Base-by-base conservation (phyloP, 306 rosid genomes). In the Pterocarpus santalinus region DNA sequence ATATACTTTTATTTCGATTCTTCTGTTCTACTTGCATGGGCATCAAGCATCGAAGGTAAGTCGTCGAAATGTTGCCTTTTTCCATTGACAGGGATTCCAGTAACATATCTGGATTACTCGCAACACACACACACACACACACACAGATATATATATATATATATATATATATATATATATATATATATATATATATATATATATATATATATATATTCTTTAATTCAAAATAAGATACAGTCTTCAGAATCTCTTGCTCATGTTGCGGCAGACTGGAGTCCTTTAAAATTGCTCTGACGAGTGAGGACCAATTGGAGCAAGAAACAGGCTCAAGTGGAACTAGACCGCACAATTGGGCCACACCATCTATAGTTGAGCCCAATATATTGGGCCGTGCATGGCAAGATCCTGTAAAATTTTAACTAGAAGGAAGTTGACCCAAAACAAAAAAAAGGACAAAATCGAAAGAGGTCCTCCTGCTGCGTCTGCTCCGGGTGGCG, bases 331-430 rank as follows among this genome's bases (percentile, higher is more conserved):
- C 6, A 78, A 30, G 1, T 0, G 2, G 35, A 68, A 15, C 64
- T 7, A 51, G 3, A 51, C 22, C 2, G 5, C 13, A 1, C 8
- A 49, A 30, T 74, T 60, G 81, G 77, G 84, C 78, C 49, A 34
- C 32, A 32, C 7, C 9, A 8, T 36, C 12, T 0, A 7, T 41
- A 13, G 10, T 8, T 1, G 14, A 66, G 60, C 8, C 76, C 34
- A 7, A 39, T 63, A 53, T 47, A 68, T 8, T 89, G 94, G 91
- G 89, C 91, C 3, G 71, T 0, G 60, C 70, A 2, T 80, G 85
- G 88, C 73, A 82, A 55, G 75, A 63, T 61, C 84, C 88, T 0
- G 46, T 53, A 1, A 86, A 71, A 11, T 90, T 84, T 61, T 2
- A 35, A 30, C 51, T 12, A 46, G 8, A 14, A 60, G 14, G 49